Evolutionary conservation across 495 filamentous ascomycete genomes (phyloP).

Genomic region (Podospora pseudocomata): DNA sequence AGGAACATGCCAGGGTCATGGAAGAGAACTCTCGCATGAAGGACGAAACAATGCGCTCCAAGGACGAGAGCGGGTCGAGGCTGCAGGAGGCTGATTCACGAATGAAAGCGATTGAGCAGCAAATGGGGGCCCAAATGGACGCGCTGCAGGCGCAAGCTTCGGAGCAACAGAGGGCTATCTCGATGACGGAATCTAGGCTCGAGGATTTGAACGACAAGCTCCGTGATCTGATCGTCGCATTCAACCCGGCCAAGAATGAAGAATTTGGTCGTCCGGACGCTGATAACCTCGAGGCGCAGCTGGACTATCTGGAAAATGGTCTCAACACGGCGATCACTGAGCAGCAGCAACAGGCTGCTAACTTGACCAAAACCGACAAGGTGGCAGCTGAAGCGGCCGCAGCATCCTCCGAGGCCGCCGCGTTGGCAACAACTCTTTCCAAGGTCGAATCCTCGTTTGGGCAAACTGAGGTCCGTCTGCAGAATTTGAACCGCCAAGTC

Average conservation of each 20-base stretch:
- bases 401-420: slow-evolving; percentile 16
- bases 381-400: slow-evolving; percentile 16
- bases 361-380: slow-evolving; percentile 14
- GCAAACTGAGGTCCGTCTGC: slow-evolving; percentile 30
- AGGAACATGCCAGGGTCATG: slow-evolving; percentile 10
- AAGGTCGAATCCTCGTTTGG: slow-evolving; percentile 18
- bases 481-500: slow-evolving; percentile 33
- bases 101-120: slow-evolving; percentile 22
- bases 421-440: slow-evolving; percentile 17
- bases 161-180: slow-evolving; percentile 39
- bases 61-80: background rate
- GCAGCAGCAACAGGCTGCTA: slow-evolving; percentile 18
- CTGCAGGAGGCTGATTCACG: slow-evolving; percentile 20
- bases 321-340: slow-evolving; percentile 31
- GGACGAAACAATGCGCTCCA: slow-evolving; percentile 8
- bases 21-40: slow-evolving; percentile 12
- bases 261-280: slow-evolving; percentile 35
- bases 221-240: slow-evolving; percentile 60
- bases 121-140: slow-evolving; percentile 24
- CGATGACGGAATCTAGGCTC: slow-evolving; percentile 64
- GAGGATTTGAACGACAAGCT: slow-evolving; percentile 69
- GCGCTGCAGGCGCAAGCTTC: slow-evolving; percentile 28
- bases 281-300: slow-evolving; percentile 38
- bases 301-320: slow-evolving; percentile 42
- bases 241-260: slow-evolving; percentile 47